phyloP scores from a whole-genome alignment of 495 filamentous ascomycete species.

The Staphylotrichum tortipilum region DNA sequence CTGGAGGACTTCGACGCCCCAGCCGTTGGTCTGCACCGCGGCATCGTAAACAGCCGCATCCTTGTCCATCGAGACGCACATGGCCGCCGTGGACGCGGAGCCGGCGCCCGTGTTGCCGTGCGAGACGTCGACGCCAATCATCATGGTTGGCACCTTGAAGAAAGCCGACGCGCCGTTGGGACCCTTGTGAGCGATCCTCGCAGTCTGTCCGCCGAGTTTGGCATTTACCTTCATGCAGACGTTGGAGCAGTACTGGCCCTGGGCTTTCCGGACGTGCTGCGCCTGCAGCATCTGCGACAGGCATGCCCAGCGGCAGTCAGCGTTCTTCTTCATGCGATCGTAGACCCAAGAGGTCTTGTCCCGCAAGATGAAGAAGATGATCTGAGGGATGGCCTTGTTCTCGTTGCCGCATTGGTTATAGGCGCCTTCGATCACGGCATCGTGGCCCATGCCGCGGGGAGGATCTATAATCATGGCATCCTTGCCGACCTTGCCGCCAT shows the following conservation, averaged over 20 bases:
- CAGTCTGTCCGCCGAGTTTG: constrained; percentile 81
- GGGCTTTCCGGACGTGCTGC: constrained; percentile 49
- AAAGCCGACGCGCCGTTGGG: constrained; percentile 11
- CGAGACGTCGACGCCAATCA: constrained; percentile 85
- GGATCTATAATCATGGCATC: constrained; percentile 24
- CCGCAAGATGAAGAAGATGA: constrained; percentile 64
- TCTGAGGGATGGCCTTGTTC: constrained; percentile 37
- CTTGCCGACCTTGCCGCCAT: constrained; percentile 58
- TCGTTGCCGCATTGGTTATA: constrained; percentile 11
- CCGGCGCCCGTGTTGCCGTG: constrained; percentile 62
- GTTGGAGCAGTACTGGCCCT: constrained; percentile 76
- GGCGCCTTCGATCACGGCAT: constrained; percentile 16
- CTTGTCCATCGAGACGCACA: constrained; percentile 72
- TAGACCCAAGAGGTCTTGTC: constrained; percentile 60
- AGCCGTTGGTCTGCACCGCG: constrained; percentile 67
- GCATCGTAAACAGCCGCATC: constrained; percentile 64
- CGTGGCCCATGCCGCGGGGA: not conserved
- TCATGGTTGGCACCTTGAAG: constrained; percentile 51
- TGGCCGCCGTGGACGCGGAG: constrained; percentile 67
- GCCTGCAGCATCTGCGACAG: constrained; percentile 64
- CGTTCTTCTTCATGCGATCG: constrained; percentile 69
- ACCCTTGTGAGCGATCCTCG: constrained; percentile 12
- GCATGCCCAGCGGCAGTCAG: constrained; percentile 71
- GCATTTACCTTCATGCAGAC: constrained; percentile 91
- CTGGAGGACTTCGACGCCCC: constrained; percentile 64